phyloP scores from a whole-genome alignment of 495 filamentous ascomycete species.

The Lasiosphaeria hispida region DNA sequence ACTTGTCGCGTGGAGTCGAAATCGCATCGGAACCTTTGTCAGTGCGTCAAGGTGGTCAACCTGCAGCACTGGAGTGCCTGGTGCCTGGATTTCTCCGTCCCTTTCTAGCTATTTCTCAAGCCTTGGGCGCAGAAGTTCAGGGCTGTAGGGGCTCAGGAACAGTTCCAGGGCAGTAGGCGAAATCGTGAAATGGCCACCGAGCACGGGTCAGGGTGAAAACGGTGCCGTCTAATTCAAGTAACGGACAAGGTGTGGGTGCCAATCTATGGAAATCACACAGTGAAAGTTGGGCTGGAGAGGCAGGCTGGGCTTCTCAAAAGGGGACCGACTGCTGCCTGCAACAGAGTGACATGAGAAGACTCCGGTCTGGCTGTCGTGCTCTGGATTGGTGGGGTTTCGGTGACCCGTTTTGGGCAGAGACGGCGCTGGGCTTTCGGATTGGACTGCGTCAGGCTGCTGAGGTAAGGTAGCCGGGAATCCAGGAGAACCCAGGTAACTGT shows the following conservation, averaged over 20 bases:
- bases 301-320: conserved; percentile 3
- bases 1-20: too few relatives aligned
- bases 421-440: neutral
- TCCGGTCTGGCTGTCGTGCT: neutral
- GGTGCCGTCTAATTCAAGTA: neutral
- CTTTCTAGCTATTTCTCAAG: too few relatives aligned
- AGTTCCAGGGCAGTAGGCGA: neutral
- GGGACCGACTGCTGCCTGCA: conserved; percentile 9
- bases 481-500: too few relatives aligned
- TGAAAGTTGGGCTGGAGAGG: neutral
- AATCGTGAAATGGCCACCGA: too few relatives aligned
- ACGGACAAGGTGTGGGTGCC: conserved; percentile 12
- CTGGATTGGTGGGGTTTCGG: conserved; percentile 11
- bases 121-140: too few relatives aligned
- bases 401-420: conserved; percentile 18
- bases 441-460: too few relatives aligned
- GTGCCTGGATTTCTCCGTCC: too few relatives aligned
- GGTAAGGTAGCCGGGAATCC: too few relatives aligned
- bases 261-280: conserved; percentile 6
- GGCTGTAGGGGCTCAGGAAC: neutral
- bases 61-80: too few relatives aligned
- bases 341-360: neutral
- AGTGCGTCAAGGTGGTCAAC: too few relatives aligned
- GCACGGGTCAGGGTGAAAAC: too few relatives aligned
- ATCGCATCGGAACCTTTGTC: too few relatives aligned